phyloP scores from a whole-genome alignment of 2,329 filamentous ascomycete genomes.

The Cladosporium sp. region DNA sequence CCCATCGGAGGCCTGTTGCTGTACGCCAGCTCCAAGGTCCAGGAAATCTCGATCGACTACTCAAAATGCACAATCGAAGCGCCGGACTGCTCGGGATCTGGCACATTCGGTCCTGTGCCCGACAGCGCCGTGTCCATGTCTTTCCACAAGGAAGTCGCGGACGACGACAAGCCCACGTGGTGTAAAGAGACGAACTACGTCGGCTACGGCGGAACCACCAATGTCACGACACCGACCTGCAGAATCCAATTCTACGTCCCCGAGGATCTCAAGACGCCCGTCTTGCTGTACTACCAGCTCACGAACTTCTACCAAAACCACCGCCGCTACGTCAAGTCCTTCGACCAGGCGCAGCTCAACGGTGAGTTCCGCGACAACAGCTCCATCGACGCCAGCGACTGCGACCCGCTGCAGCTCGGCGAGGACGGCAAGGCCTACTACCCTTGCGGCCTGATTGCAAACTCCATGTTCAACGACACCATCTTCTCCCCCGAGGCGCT shows the following conservation, averaged over 20 bases:
- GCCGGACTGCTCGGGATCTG: constrained; percentile 49
- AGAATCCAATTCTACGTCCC: constrained; percentile 77
- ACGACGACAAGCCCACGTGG: constrained; percentile 34
- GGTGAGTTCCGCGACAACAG: constrained; percentile 64
- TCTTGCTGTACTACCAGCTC: constrained; percentile 91
- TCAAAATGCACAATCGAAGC: constrained; percentile 66
- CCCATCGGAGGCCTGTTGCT: constrained; percentile 86
- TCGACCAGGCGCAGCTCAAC: constrained; percentile 79
- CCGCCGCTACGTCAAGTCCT: constrained; percentile 89
- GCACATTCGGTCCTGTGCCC: constrained; percentile 55
- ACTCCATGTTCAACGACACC: constrained; percentile 95
- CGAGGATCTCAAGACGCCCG: constrained; percentile 75
- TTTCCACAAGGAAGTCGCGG: constrained; percentile 60
- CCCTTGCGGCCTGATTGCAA: constrained; percentile 93
- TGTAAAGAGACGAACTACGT: constrained; percentile 26
- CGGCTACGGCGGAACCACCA: constrained; percentile 29
- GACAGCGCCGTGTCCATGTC: constrained; percentile 61
- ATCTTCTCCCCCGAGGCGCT: constrained; percentile 67
- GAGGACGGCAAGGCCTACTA: constrained; percentile 69
- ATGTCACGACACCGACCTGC: constrained; percentile 59
- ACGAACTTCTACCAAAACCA: constrained; percentile 99
- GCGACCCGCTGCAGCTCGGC: constrained; percentile 64
- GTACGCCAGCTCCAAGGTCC: constrained; percentile 81
- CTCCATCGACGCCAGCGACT: constrained; percentile 69
- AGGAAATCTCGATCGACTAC: constrained; percentile 91